A percentile compares a stretch with the other conserved stretches of the same genome.
phyloP scores from a whole-genome alignment of 2,329 filamentous ascomycete genomes.

The Curvularia verruculosa region DNA sequence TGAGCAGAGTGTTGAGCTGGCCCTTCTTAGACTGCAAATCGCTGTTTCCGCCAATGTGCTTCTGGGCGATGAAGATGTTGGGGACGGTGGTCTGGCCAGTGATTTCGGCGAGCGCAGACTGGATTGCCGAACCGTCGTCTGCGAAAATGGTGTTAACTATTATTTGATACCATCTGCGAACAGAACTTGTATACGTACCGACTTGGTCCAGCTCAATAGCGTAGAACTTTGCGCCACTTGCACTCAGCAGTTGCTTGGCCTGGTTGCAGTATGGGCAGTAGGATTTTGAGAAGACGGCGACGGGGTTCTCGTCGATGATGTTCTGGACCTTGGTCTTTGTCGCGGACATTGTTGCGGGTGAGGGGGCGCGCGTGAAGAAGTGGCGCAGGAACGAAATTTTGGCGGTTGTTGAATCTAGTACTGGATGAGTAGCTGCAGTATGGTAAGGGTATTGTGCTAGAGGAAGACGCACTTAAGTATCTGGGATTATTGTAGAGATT shows the following conservation, averaged over 20 bases:
- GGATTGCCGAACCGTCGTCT: conserved; percentile 85
- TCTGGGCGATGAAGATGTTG: conserved; percentile 88
- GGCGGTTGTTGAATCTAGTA: conserved; percentile 35
- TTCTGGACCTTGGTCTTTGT: conserved; percentile 81
- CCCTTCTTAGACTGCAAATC: conserved; percentile 73
- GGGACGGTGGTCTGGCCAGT: conserved; percentile 87
- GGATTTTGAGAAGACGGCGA: conserved; percentile 95
- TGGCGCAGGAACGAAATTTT: conserved; percentile 72
- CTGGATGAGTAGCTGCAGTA: conserved; percentile 4
- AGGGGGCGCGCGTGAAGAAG: conserved; percentile 68
- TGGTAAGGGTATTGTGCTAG: background rate
- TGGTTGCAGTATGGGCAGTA: conserved; percentile 92
- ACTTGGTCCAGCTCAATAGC: conserved; percentile 84
- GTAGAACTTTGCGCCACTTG: conserved; percentile 73
- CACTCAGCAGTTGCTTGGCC: conserved; percentile 75
- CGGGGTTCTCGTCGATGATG: conserved; percentile 87
- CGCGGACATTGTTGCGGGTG: conserved; percentile 75
- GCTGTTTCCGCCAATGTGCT: conserved; percentile 97
- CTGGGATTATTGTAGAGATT: background rate
- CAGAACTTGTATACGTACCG: conserved; percentile 61
- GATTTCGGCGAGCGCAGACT: conserved; percentile 80
- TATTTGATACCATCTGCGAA: background rate
- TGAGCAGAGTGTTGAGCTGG: conserved; percentile 69
- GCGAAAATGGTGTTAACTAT: background rate
- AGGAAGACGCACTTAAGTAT: conserved; percentile 1